Percentiles rank a stretch among this genome's conserved stretches.
phyloP scores from a whole-genome alignment of 345 rosid genomes.

The Syzygium aromaticum region DNA sequence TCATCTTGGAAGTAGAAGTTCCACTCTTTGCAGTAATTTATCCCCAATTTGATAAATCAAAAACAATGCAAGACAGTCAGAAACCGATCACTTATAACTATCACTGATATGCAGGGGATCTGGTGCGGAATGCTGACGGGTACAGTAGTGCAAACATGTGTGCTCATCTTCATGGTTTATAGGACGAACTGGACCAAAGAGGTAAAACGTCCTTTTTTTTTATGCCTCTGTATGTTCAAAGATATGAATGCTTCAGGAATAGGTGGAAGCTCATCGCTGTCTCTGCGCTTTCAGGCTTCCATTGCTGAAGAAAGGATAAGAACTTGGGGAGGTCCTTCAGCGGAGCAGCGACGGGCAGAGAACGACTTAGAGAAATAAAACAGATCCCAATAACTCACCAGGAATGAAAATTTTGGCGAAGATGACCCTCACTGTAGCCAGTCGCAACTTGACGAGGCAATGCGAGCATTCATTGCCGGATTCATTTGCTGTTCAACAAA shows the following conservation, averaged over 20 bases:
- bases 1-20: background rate
- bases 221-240: background rate
- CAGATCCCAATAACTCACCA: background rate
- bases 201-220: conserved; percentile 9
- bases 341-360: background rate
- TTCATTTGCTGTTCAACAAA: background rate
- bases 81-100: background rate
- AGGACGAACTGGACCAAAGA: conserved; percentile 67
- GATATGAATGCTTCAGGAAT: background rate
- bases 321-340: conserved; percentile 49
- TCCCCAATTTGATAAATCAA: background rate
- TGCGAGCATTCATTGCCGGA: background rate
- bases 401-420: background rate
- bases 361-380: background rate
- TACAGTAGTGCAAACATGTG: conserved; percentile 43
- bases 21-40: background rate
- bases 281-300: conserved; percentile 39
- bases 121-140: conserved; percentile 75
- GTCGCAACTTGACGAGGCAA: background rate
- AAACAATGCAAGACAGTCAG: background rate
- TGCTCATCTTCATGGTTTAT: conserved; percentile 46
- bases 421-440: background rate
- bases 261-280: background rate
- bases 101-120: conserved; percentile 40
- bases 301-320: conserved; percentile 53